Evolutionary conservation across 768 basidiomycete species (phyloP), one percentile per base, ranked within the genome.

Genomic region (Amanita exitialis): DNA sequence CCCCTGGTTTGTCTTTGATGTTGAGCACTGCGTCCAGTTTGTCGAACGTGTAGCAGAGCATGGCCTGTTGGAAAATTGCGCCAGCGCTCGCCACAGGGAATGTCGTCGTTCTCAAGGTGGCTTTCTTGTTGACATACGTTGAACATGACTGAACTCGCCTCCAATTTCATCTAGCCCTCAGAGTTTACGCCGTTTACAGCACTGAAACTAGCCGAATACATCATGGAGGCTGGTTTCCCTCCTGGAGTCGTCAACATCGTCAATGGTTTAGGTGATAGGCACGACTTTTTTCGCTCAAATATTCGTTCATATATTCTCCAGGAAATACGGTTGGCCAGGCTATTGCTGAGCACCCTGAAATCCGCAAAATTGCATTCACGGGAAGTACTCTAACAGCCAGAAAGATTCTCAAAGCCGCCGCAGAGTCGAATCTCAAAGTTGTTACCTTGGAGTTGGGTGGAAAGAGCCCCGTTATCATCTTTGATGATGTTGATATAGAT

Each of bases 41-140:
- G 3, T 12, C 28, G 10, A 25, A 28, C 10, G 25, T 23, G 43
- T 51, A 36, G 9, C 41, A 61, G 63, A 39, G 12, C 21, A 86
- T 86, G 80, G 61, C 78, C 49, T 59, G 74, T 4, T 83, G 82
- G 80, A 89, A 89, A 64, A 57, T 86, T 49, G 86, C 68, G 0
- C 86, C 89, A 5, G 86, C 87, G 1, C 73, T 91, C 35, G 87
- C 88, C 2, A 78, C 79, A 1, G 90, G 89, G 51, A 88, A 87
- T 63, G 69, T 76, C 0, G 66, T 90, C 53, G 69, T 91, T 42
- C 65, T 90, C 61, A 90, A 90, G 61, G 69, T 63, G 41, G 1
- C 53, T 52, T n/a, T 32, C 23, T 37, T 32, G 6, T 25, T 20
- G 34, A 12, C 21, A 16, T 35, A 10, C 13, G 9, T 16, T 16